Evolutionary conservation across 495 filamentous ascomycete species (phyloP), one percentile per base, ranked within the genome.

Genomic region (Venustampulla echinocandica): DNA sequence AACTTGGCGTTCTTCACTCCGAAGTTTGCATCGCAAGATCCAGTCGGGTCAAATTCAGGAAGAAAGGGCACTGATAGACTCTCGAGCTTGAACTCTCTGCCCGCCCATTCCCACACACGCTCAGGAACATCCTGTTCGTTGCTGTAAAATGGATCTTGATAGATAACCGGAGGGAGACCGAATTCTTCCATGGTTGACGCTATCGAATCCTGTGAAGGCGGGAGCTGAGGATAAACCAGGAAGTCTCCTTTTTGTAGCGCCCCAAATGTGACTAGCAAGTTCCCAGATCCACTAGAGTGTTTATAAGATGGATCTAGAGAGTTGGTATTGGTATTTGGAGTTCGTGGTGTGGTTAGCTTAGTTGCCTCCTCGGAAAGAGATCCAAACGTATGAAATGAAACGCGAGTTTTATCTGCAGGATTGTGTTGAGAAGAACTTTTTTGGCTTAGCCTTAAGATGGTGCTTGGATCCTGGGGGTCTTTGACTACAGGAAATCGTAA

Each of bases 81-180:
- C 58, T 77, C 78, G 1, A 96, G 61, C 39, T 76, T 84, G 60
- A 93, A 96, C 53, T 94, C 87, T 53, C 77, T 79, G 14, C 90
- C 90, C 7, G 84, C 93, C 62, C 95, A 97, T 64, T 94, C 86
- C 38, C 87, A 73, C 10, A 74, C 61, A 41, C 79, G 75, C 27
- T 84, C 74, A 6, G 93, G 93, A 2, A 95, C 85, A 65, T 98
- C 92, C 44, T 64, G 70, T 43, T 90, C 85, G n/a, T 87, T 70
- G 50, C 87, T 84, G 56, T 95, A 97, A 55, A 82, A 89, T 13
- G 90, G 80, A 56, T 89, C 83, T 59, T 87, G 85, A 52, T 96
- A 93, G 37, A 95, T 73, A 18, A 85, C 70, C 34, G 50, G 73
- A 14, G 71, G 71, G 4, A 68, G 57, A 56, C 54, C 64, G 52